These are phyloP conservation scores for Yarrowia sp. DNA, from an alignment of 805 yeast species.

Conservation along the genomic window DNA sequence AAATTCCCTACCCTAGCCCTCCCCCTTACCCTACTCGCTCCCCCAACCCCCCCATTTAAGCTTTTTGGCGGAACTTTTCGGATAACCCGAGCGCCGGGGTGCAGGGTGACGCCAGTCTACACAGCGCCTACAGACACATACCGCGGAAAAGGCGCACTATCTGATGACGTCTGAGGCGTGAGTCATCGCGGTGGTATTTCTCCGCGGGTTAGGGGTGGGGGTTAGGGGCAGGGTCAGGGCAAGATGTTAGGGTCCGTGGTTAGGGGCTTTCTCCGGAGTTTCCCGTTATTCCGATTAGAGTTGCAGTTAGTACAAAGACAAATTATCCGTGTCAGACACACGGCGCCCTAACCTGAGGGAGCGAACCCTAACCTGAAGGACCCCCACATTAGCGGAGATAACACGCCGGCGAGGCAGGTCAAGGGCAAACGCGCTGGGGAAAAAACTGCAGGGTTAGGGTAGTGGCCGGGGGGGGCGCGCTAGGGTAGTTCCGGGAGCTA, in stretches of 20 bases:
- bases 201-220: neutral
- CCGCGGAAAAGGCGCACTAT: conserved; percentile 1
- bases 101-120: conserved; percentile 28
- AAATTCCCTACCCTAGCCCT: too few relatives aligned
- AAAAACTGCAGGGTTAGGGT: too few relatives aligned
- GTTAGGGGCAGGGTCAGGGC: neutral
- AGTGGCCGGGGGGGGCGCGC: too few relatives aligned
- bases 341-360: conserved; percentile 18
- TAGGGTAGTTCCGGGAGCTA: too few relatives aligned
- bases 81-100: conserved; percentile 36
- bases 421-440: too few relatives aligned
- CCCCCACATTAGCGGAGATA: conserved; percentile 23
- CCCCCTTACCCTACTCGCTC: neutral
- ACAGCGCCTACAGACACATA: conserved; percentile 10
- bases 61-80: conserved; percentile 31
- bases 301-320: conserved; percentile 6
- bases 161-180: conserved; percentile 10
- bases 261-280: conserved; percentile 25
- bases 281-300: conserved; percentile 30
- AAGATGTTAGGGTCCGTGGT: neutral
- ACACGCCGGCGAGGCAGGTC: too few relatives aligned
- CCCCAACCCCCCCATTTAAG: neutral
- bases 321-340: conserved; percentile 33
- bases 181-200: neutral
- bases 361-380: neutral